These are phyloP conservation scores for Lagenaria siceraria DNA, from an alignment of 306 rosid species.

Conservation along the genomic window DNA sequence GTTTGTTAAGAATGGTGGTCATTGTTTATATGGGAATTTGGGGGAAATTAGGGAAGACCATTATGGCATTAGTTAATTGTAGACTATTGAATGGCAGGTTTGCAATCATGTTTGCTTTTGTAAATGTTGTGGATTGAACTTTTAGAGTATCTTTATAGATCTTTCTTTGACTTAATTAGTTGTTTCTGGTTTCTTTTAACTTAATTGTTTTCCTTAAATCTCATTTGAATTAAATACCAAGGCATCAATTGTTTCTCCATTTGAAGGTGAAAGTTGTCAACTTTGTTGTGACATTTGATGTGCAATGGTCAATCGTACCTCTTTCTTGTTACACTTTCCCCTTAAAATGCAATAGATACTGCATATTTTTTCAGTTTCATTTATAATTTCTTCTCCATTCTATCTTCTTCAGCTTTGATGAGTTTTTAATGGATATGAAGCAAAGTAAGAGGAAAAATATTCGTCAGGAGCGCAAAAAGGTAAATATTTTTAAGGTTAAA, in stretches of 20 bases:
- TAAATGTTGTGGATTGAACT: neutral
- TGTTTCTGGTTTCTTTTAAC: neutral
- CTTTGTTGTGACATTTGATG: neutral
- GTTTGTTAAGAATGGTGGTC: neutral
- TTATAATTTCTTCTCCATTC: neutral
- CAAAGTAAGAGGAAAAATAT: constrained; percentile 91
- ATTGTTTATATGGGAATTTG: neutral
- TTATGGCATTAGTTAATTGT: neutral
- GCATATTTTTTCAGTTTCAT: neutral
- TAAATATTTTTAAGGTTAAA: too few relatives aligned
- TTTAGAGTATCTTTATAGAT: neutral
- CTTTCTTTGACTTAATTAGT: neutral
- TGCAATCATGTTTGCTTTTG: neutral
- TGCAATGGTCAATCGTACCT: neutral
- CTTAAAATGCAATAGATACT: neutral
- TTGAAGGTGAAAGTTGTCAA: neutral
- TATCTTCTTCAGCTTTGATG: constrained; percentile 58
- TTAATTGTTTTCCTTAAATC: neutral
- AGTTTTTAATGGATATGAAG: constrained; percentile 93
- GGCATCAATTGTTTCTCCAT: neutral
- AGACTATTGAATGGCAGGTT: neutral
- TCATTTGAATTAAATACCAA: neutral
- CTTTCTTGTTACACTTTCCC: neutral
- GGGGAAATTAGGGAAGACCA: neutral
- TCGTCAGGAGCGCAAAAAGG: constrained; percentile 96